Evolutionary conservation across 805 yeast genomes (phyloP).

Genomic region (Barnettozyma populi): DNA sequence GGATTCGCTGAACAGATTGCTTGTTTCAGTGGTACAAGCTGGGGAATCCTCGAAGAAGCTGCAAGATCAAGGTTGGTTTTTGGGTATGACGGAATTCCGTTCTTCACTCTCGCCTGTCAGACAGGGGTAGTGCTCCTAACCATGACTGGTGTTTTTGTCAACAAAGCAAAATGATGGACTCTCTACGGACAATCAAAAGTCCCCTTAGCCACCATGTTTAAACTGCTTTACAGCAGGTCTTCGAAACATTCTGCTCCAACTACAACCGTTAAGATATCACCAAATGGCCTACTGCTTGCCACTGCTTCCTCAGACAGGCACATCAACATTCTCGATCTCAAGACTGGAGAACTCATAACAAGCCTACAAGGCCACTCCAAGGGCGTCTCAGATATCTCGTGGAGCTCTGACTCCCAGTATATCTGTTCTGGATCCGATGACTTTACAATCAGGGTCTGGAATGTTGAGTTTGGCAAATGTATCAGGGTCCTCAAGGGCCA

Average conservation of each 20-base stretch:
- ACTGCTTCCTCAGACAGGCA: constrained; percentile 33
- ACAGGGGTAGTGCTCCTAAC: not conserved
- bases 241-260: not conserved
- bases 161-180: not conserved
- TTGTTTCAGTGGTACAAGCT: no score
- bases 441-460: constrained; percentile 70
- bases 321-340: constrained; percentile 26
- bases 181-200: not conserved
- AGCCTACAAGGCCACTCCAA: constrained; percentile 51
- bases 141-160: not conserved
- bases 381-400: constrained; percentile 72
- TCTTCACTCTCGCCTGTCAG: no score
- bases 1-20: no score
- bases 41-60: no score
- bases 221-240: not conserved
- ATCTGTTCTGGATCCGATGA: constrained; percentile 88
- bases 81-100: no score
- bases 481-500: constrained; percentile 54
- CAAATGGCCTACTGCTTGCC: constrained; percentile 55
- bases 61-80: no score
- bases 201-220: not conserved
- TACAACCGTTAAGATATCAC: constrained; percentile 54
- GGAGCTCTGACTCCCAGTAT: constrained; percentile 69
- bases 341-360: constrained; percentile 30
- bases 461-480: constrained; percentile 44